Evolutionary conservation across 2,329 filamentous ascomycete genomes (phyloP), one percentile per base, ranked within the genome.

Genomic region (Trichoderma sp.): DNA sequence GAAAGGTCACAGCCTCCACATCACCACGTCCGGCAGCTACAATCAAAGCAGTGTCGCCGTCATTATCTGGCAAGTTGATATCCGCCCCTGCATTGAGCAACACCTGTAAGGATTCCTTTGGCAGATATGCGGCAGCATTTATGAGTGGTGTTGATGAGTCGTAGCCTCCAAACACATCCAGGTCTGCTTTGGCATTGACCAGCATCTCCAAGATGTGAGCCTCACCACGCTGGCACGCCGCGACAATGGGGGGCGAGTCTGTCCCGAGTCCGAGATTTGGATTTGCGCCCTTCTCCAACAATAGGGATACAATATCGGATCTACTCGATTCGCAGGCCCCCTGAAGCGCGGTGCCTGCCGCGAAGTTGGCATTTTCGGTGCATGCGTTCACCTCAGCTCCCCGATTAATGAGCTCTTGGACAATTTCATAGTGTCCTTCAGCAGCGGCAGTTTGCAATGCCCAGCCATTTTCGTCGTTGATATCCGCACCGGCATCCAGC

Each of bases 11-110:
- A 3, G 78, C 78, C 18, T 79, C 78, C 0, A 74, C 70, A 30
- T 84, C 82, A 1, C 79, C 80, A 43, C 74, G 74, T 11, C 71
- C 72, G 0, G 82, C 78, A 4, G 82, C 81, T 0, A 80, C 73
- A 8, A 84, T 83, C 1, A 84, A 76, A 1, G 83, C 80, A 0
- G 82, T 82, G 47, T 83, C 79, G 11, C 81, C 78, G 6, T 81
- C 77, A 2, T 77, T 71, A 34, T 81, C 80, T 0, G 77, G 71
- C 4, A 80, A 75, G 51, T 83, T 81, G 34, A 84, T 81, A 61
- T 83, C 78, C 0, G 82, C 82, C 0, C 82, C 80, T 0, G 79
- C 79, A 14, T 81, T 77, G 4, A 83, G 76, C 3, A 83, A 72
- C 4, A 78, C 65, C 24, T 77, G 75, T 1, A 83, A 71, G 0